A percentile compares a stretch with the other conserved stretches of the same genome.
These are phyloP conservation scores for Xylaria sp. DNA, from an alignment of 2,329 filamentous ascomycete genomes.

Conservation along the genomic window DNA sequence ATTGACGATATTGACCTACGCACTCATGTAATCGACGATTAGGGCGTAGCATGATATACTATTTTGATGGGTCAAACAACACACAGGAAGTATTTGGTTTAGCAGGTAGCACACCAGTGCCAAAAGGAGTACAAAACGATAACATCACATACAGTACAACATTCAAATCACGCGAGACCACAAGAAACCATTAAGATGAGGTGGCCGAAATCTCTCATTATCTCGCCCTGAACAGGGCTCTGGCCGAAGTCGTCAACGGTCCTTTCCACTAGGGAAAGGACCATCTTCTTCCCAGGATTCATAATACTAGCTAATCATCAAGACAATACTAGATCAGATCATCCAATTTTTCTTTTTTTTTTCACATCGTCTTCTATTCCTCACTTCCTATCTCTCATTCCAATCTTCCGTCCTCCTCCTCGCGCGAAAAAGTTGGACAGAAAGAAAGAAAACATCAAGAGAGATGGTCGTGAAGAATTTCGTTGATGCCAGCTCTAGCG, in stretches of 20 bases:
- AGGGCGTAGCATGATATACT: no score
- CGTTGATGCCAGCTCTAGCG: constrained; percentile 36
- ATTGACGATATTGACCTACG: no score
- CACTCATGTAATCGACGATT: no score
- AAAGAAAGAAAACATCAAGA: constrained; percentile 6
- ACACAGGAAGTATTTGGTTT: no score
- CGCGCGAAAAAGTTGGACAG: constrained; percentile 15
- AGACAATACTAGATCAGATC: constrained; percentile 35
- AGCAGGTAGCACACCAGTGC: background rate
- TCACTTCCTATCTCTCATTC: constrained; percentile 17
- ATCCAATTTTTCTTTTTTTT: constrained; percentile 27
- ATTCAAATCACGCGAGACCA: constrained; percentile 19
- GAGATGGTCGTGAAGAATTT: constrained; percentile 23
- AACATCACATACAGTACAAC: constrained; percentile 21
- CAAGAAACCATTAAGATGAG: constrained; percentile 33
- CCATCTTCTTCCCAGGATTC: constrained; percentile 34
- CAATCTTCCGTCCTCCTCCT: constrained; percentile 20
- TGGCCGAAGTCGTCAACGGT: constrained; percentile 37
- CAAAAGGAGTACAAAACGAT: background rate
- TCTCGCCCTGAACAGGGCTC: constrained; percentile 44
- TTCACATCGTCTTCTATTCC: constrained; percentile 29
- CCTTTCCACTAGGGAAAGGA: constrained; percentile 25
- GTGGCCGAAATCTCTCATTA: constrained; percentile 47
- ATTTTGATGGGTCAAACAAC: no score
- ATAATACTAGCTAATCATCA: constrained; percentile 37